Evolutionary conservation across 2,329 filamentous ascomycete species (phyloP).

Genomic region (Calonectria multiphialidica): DNA sequence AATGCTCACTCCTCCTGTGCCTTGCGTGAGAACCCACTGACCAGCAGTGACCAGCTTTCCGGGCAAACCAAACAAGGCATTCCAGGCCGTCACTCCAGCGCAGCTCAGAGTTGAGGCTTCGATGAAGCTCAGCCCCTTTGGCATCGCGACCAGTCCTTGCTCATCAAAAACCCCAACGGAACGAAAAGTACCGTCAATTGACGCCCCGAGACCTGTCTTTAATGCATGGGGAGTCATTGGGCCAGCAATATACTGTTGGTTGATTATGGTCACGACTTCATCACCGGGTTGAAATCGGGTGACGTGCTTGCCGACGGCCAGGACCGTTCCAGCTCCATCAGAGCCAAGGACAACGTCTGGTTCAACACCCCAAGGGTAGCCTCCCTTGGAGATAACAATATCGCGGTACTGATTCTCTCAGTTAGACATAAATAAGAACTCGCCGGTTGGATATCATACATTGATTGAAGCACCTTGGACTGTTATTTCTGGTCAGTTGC

Average conservation of each 20-base stretch:
- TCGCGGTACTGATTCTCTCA: constrained; percentile 58
- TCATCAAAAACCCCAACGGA: constrained; percentile 46
- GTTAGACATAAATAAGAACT: not conserved
- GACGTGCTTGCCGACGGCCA: constrained; percentile 13
- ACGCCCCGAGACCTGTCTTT: constrained; percentile 34
- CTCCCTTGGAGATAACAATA: constrained; percentile 61
- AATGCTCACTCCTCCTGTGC: constrained; percentile 57
- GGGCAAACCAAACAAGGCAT: constrained; percentile 64
- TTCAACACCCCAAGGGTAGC: constrained; percentile 59
- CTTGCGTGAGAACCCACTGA: constrained; percentile 54
- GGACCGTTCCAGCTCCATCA: constrained; percentile 17
- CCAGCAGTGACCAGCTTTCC: constrained; percentile 46
- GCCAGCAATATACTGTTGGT: constrained; percentile 64
- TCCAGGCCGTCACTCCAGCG: constrained; percentile 69
- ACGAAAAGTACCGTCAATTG: constrained; percentile 47
- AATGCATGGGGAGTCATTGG: constrained; percentile 23
- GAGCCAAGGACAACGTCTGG: constrained; percentile 45
- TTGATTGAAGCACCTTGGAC: constrained; percentile 66
- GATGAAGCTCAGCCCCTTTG: constrained; percentile 58
- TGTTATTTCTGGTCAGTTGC: constrained; percentile 21
- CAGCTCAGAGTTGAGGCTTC: constrained; percentile 65
- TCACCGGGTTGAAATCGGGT: constrained; percentile 10
- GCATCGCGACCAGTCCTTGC: constrained; percentile 72
- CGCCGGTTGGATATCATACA: constrained; percentile 37
- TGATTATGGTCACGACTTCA: constrained; percentile 61